Evolutionary conservation across 768 basidiomycete species (phyloP).

Genomic region (Mycena capillaripes): DNA sequence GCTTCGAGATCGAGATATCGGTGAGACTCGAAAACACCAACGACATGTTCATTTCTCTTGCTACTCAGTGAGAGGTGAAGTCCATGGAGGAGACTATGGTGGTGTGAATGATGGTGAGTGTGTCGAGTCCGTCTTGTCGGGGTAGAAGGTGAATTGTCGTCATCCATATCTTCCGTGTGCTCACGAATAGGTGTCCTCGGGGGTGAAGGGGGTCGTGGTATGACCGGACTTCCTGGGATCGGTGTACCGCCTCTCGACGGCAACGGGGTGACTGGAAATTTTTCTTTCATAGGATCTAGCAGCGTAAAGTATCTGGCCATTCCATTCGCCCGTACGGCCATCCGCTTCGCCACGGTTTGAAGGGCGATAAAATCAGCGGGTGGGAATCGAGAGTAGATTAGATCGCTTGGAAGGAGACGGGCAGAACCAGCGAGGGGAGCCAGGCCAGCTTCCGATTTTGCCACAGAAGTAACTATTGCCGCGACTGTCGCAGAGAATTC

Average conservation of each 20-base stretch:
- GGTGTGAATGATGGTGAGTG: constrained; percentile 47
- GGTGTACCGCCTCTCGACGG: constrained; percentile 54
- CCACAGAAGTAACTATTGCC: constrained; percentile 48
- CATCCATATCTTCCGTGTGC: constrained; percentile 2
- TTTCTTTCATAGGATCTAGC: constrained; percentile 73
- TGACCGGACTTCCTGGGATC: constrained; percentile 43
- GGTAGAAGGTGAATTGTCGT: constrained; percentile 13
- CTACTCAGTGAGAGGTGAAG: constrained; percentile 53
- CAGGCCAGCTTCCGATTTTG: constrained; percentile 63
- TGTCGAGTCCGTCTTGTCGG: constrained; percentile 37
- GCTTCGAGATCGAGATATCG: constrained; percentile 79
- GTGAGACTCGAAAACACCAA: constrained; percentile 83
- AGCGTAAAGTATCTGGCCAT: constrained; percentile 72
- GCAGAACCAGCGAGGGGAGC: constrained; percentile 65
- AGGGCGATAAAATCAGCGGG: constrained; percentile 69
- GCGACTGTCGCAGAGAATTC: constrained; percentile 52
- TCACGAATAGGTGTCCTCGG: constrained; percentile 21
- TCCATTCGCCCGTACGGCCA: constrained; percentile 73
- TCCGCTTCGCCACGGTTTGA: constrained; percentile 61
- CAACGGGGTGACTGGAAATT: constrained; percentile 65
- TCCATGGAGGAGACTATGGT: constrained; percentile 52
- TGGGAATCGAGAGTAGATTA: constrained; percentile 71
- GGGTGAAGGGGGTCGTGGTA: constrained; percentile 50
- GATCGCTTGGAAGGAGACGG: constrained; percentile 69
- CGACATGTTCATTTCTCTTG: constrained; percentile 62